Conservation (phyloP, 257 asterid species). For the Penstemon davidsonii region DNA sequence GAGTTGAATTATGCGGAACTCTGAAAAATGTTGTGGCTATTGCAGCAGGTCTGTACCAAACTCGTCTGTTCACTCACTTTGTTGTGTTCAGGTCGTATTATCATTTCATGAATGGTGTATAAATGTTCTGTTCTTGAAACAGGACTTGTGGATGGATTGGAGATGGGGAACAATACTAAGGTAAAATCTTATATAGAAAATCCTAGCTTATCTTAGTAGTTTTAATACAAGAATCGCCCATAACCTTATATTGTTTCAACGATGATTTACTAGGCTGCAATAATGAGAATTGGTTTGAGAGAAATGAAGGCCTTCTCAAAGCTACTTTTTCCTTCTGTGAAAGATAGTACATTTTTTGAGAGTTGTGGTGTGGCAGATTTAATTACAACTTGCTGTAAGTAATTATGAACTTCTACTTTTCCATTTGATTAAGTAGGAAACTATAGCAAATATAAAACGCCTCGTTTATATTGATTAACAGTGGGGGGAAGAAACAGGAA, state of each 20-base stretch:
- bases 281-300: constrained; percentile 88
- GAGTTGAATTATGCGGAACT: constrained; percentile 93
- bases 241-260: constrained; percentile 12
- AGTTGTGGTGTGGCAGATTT: constrained; percentile 97
- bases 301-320: constrained; percentile 95
- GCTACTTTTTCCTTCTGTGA: constrained; percentile 76
- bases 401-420: not conserved
- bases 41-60: constrained; percentile 63
- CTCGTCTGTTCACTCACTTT: constrained; percentile 14
- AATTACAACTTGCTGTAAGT: constrained; percentile 92
- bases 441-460: not conserved
- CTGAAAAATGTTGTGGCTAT: constrained; percentile 82
- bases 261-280: constrained; percentile 68
- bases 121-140: constrained; percentile 20
- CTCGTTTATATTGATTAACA: constrained; percentile 30
- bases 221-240: not conserved
- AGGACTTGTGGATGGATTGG: constrained; percentile 93
- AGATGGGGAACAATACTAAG: constrained; percentile 94
- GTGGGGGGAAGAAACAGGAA: constrained; percentile 95
- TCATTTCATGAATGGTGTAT: constrained; percentile 2
- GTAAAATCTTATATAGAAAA: constrained; percentile 33
- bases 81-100: not conserved
- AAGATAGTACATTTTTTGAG: constrained; percentile 89
- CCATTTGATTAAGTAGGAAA: not conserved
- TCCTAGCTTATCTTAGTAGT: not conserved